Evolutionary conservation across 805 yeast species (phyloP), one percentile per base, ranked within the genome.

Genomic region (Wickerhamomyces alni): DNA sequence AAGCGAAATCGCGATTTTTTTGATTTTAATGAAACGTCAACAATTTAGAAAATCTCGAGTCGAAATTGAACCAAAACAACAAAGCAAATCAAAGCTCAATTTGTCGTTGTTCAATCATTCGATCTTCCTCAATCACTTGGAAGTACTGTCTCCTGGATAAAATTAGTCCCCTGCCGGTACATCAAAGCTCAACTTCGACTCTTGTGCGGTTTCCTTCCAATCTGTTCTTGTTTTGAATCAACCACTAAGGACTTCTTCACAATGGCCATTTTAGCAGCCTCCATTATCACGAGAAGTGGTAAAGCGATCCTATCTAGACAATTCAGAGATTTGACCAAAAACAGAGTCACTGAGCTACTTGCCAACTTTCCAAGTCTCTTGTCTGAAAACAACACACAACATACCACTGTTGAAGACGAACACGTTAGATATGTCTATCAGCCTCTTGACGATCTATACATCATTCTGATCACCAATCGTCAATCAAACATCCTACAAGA

Each of bases 401-500:
- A 89, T 61, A 91, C 98, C 36, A 84, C 94, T 10, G 93, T 87
- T 25, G 99, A 93, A 62, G 95, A 86, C 58, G 95, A 84, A 38
- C 78, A 79, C 50, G 93, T 87, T 30, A 80, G 99, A 62, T 93
- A 87, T 58, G 93, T 93, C 38, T 93, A 87, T 64, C 96, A 88
- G 63, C 97, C 99, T 35, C 74, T 93, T 58, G 99, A 93, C 59
- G 96, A 88, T 50, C 79, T 87, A 42, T 91, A 87, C 62, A 82
- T 93, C 55, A 89, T 94, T 32, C 68, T 93, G 52, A 82, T 93
- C 58, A 91, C 98, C 42, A 91, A 88, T 65, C 79, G 85, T 48
- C 85, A 82, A 51, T 86, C 96, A 24, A 93, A 93, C 59, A 91
- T 93, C 45, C 69, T 93, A 52, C 96, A 89, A 65, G 99, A 93